Evolutionary conservation across 371 early-diverging fungal genomes (phyloP).

Genomic region (Umbelopsis sp.): DNA sequence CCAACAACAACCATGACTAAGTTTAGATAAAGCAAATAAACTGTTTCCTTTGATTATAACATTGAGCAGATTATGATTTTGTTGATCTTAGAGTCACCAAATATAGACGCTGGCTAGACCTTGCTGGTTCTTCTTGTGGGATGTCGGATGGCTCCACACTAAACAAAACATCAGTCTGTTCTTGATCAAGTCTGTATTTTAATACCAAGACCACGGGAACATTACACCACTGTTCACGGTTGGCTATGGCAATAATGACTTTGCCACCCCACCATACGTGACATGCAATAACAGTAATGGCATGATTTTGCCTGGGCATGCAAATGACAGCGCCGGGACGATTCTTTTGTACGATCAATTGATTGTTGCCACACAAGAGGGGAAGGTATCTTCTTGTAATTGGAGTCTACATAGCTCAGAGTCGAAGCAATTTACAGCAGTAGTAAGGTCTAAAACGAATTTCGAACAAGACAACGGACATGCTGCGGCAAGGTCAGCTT

Average conservation of each 20-base stretch:
- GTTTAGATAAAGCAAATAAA: neutral
- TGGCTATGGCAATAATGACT: neutral
- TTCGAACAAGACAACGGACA: constrained; percentile 5
- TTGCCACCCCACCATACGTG: neutral
- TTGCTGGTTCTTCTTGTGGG: neutral
- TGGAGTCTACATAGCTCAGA: neutral
- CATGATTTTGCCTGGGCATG: neutral
- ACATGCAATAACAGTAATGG: neutral
- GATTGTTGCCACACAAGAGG: neutral
- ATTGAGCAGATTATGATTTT: neutral
- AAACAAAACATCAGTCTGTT: constrained; percentile 3
- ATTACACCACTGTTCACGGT: neutral
- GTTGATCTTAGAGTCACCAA: neutral
- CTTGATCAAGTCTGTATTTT: constrained; percentile 2
- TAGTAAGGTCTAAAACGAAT: neutral
- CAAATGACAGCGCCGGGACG: neutral
- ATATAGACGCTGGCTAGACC: neutral
- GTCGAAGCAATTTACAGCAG: constrained; percentile 3
- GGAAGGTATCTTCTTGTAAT: neutral
- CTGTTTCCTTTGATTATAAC: no score
- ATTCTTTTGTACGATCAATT: neutral
- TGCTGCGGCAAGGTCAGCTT: neutral
- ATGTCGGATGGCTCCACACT: neutral
- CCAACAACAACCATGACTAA: neutral
- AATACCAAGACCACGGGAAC: neutral